Percentiles rank a stretch among this genome's conserved stretches.
These are phyloP conservation scores for Vitis hybrid DNA, from an alignment of 177 flowering plant species.

Conservation along the genomic window DNA sequence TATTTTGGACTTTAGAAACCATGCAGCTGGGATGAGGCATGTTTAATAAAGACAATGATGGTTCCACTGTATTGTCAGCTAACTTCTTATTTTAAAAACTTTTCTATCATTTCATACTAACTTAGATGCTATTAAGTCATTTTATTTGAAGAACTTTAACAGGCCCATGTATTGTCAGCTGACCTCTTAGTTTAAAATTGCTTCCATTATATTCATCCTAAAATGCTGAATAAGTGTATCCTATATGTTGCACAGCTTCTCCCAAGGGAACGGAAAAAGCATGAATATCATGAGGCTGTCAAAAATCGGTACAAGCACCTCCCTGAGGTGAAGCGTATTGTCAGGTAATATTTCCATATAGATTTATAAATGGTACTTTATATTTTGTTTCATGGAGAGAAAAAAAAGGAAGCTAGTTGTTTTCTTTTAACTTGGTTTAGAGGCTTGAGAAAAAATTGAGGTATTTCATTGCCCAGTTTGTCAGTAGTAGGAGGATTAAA, in stretches of 20 bases:
- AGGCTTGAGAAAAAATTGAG: too few relatives aligned
- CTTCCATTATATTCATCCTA: not conserved
- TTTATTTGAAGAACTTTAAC: not conserved
- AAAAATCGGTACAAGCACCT: slow-evolving; percentile 88
- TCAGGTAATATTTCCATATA: slow-evolving; percentile 46
- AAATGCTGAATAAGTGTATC: not conserved
- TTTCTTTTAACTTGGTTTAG: too few relatives aligned
- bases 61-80: too few relatives aligned
- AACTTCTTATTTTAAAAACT: too few relatives aligned
- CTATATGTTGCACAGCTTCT: slow-evolving; percentile 52
- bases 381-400: too few relatives aligned
- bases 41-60: too few relatives aligned
- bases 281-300: slow-evolving; percentile 76
- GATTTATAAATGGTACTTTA: too few relatives aligned
- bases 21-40: too few relatives aligned
- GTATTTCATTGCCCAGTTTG: too few relatives aligned
- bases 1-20: not conserved
- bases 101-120: too few relatives aligned
- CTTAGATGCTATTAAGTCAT: not conserved
- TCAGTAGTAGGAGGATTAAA: too few relatives aligned
- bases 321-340: slow-evolving; percentile 81
- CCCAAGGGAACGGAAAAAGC: slow-evolving; percentile 82
- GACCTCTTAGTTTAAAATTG: not conserved
- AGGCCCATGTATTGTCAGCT: not conserved
- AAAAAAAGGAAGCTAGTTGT: too few relatives aligned